Conservation (phyloP, 805 yeast species). For the Kodamaea lidongshanica region DNA sequence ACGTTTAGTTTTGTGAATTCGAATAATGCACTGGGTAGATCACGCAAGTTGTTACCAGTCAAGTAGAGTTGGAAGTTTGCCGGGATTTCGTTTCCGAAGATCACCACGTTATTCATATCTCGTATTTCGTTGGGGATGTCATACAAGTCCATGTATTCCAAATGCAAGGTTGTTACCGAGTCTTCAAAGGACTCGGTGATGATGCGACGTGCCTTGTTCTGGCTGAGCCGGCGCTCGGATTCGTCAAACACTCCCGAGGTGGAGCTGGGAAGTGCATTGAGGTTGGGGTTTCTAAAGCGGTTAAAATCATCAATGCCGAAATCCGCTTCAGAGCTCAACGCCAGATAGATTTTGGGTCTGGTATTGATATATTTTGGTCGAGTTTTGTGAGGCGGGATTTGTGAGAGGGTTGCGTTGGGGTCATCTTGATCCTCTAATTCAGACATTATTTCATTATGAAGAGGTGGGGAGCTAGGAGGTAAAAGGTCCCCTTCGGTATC, state of each 20-base stretch:
- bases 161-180: conserved; percentile 35
- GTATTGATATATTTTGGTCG: conserved; percentile 6
- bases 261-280: conserved; percentile 23
- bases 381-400: neutral
- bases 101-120: conserved; percentile 51
- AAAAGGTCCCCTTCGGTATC: conserved; percentile 2
- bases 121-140: conserved; percentile 53
- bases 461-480: conserved; percentile 8
- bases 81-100: conserved; percentile 23
- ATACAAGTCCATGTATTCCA: conserved; percentile 43
- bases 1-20: conserved; percentile 46
- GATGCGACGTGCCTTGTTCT: conserved; percentile 33
- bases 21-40: conserved; percentile 46
- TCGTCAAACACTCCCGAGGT: conserved; percentile 19
- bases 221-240: conserved; percentile 11
- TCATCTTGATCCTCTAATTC: conserved; percentile 10
- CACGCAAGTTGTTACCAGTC: conserved; percentile 42
- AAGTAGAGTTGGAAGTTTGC: conserved; percentile 43
- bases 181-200: conserved; percentile 46
- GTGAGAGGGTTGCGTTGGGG: conserved; percentile 2
- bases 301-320: conserved; percentile 49
- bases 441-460: conserved; percentile 3
- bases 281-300: conserved; percentile 26
- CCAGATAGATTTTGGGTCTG: conserved; percentile 3
- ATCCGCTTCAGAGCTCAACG: conserved; percentile 34